Evolutionary conservation across 805 yeast species (phyloP).

Genomic region (Pichia gijzeniarum): DNA sequence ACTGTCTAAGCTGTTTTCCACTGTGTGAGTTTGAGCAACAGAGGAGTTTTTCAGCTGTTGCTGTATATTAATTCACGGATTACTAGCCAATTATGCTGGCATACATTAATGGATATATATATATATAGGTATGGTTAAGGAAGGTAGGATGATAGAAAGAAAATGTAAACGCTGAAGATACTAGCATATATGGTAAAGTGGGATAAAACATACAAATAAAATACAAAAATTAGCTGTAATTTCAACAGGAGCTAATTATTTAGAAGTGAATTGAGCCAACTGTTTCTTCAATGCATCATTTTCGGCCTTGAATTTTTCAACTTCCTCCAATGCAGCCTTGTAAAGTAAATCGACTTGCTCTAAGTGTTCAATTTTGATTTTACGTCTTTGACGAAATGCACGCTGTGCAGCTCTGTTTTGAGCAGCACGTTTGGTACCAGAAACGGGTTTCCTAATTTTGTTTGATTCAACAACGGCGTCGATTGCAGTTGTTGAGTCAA

Average conservation of each 20-base stretch:
- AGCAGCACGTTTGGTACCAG: conserved; percentile 67
- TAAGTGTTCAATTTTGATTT: conserved; percentile 70
- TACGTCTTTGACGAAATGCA: conserved; percentile 83
- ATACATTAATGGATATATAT: too few species aligned
- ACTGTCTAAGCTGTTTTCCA: too few species aligned
- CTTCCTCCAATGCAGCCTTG: conserved; percentile 53
- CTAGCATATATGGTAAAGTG: too few species aligned
- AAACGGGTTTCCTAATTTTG: not conserved
- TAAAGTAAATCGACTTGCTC: conserved; percentile 64
- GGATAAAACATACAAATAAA: not conserved
- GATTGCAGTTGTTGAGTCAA: not conserved
- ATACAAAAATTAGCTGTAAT: not conserved
- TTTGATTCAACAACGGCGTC: conserved; percentile 4
- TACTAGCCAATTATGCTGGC: not conserved
- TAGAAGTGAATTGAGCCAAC: not conserved
- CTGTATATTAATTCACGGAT: not conserved
- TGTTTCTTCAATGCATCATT: conserved; percentile 68
- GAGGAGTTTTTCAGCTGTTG: not conserved
- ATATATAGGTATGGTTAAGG: not conserved
- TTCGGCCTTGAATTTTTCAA: conserved; percentile 63
- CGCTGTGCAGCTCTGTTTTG: conserved; percentile 91
- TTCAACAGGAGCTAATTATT: not conserved
- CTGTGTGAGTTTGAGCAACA: too few species aligned
- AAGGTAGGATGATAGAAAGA: not conserved
- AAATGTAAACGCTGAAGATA: too few species aligned